Conservation (phyloP, 2,329 filamentous ascomycete genomes). For the Colletotrichum karsti region DNA sequence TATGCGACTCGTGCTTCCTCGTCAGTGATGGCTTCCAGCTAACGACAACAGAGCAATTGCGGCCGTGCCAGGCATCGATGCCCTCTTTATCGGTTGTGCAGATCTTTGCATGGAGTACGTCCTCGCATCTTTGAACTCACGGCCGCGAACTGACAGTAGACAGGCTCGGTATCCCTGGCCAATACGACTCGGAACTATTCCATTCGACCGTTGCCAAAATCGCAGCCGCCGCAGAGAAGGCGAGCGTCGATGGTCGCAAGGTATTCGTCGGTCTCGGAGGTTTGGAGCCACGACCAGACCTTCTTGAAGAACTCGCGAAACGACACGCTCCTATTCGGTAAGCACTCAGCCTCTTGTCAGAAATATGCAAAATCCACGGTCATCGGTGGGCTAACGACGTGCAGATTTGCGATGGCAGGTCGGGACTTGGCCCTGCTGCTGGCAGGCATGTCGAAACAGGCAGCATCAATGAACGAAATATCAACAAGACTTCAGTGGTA, state of each 20-base stretch:
- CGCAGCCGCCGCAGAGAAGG: constrained; percentile 1
- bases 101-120: constrained; percentile 17
- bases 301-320: constrained; percentile 1
- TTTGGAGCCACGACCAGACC: constrained; percentile 13
- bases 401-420: constrained; percentile 14
- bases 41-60: not conserved
- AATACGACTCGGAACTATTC: constrained; percentile 9
- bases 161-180: constrained; percentile 5
- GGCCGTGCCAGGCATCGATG: constrained; percentile 5
- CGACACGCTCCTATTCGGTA: constrained; percentile 1
- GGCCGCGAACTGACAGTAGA: not conserved
- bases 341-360: not conserved
- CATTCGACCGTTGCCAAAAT: constrained; percentile 3
- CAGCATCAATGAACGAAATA: constrained; percentile 13
- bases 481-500: not conserved
- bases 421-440: constrained; percentile 1
- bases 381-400: too few species aligned
- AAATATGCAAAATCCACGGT: too few species aligned
- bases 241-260: constrained; percentile 7
- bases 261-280: constrained; percentile 9
- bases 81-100: constrained; percentile 16
- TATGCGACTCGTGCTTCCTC: not conserved
- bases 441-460: constrained; percentile 14
- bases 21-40: not conserved
- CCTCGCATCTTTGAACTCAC: not conserved